These are phyloP conservation scores for Meripilus lineatus DNA, from an alignment of 1,284 basidiomycete genomes.

Conservation along the genomic window DNA sequence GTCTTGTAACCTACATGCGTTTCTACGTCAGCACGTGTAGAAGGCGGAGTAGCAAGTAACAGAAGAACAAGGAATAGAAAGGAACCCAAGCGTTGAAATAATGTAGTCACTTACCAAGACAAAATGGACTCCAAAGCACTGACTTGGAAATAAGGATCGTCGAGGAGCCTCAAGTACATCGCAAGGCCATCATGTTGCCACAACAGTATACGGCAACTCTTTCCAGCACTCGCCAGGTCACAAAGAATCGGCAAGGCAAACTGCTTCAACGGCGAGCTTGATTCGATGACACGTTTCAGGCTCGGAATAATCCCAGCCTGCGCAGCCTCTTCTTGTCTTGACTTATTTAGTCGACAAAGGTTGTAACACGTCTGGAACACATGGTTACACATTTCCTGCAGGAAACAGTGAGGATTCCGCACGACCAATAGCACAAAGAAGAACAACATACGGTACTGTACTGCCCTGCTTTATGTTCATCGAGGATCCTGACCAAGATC, in stretches of 20 bases:
- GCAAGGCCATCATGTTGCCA: constrained; percentile 85
- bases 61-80: too few relatives aligned
- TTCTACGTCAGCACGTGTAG: too few relatives aligned
- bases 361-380: constrained; percentile 95
- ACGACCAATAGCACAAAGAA: too few relatives aligned
- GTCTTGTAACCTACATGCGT: constrained; percentile 81
- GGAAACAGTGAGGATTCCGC: too few relatives aligned
- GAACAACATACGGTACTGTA: constrained; percentile 78
- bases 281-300: constrained; percentile 82
- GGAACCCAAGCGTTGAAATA: background rate
- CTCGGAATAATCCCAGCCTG: constrained; percentile 92
- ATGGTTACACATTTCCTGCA: constrained; percentile 88
- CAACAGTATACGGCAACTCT: constrained; percentile 80
- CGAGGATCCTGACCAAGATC: constrained; percentile 79
- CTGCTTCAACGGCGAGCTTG: constrained; percentile 89
- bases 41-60: too few relatives aligned
- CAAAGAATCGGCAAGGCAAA: constrained; percentile 96
- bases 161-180: constrained; percentile 82
- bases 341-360: constrained; percentile 90
- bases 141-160: constrained; percentile 95
- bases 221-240: constrained; percentile 90
- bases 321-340: constrained; percentile 93
- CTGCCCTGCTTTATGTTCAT: constrained; percentile 74
- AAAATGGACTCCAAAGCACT: constrained; percentile 88
- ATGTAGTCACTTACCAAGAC: constrained; percentile 71